phyloP scores from a whole-genome alignment of 352 stramenopile species.

The Hyaloperonospora arabidopsidis region DNA sequence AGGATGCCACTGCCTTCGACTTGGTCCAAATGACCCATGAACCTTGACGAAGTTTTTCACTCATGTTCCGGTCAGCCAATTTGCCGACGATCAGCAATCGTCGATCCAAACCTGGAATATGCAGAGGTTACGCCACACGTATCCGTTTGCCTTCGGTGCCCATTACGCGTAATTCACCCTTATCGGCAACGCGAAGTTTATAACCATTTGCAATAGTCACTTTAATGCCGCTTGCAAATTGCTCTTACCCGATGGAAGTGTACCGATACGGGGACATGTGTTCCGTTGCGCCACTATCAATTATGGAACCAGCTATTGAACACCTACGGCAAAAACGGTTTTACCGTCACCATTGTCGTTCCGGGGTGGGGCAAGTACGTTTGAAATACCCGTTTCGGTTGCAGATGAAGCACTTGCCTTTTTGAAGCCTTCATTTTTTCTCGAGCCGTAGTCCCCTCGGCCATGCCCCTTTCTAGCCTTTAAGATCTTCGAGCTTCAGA shows the following conservation, averaged over 20 bases:
- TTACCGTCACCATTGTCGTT: neutral
- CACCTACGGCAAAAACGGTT: neutral
- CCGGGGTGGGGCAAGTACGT: neutral
- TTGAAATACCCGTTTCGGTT: neutral
- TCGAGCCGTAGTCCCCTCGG: neutral
- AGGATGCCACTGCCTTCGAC: neutral
- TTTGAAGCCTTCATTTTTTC: neutral
- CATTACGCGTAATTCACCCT: too few species aligned
- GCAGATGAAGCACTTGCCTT: neutral
- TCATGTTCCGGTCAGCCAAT: too few species aligned
- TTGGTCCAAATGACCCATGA: neutral
- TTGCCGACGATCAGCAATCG: too few species aligned
- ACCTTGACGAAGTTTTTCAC: too few species aligned
- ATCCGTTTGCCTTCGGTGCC: too few species aligned
- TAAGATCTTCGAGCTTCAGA: neutral
- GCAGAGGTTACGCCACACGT: too few species aligned
- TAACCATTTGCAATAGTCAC: neutral
- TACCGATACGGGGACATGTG: neutral
- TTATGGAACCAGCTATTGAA: neutral
- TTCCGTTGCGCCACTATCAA: neutral
- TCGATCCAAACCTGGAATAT: too few species aligned
- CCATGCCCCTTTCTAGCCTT: neutral
- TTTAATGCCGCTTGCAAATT: neutral
- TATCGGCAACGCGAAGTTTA: neutral
- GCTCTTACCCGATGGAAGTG: neutral